Conservation (phyloP, 768 basidiomycete species). For the Aureoboletus auriporus region DNA sequence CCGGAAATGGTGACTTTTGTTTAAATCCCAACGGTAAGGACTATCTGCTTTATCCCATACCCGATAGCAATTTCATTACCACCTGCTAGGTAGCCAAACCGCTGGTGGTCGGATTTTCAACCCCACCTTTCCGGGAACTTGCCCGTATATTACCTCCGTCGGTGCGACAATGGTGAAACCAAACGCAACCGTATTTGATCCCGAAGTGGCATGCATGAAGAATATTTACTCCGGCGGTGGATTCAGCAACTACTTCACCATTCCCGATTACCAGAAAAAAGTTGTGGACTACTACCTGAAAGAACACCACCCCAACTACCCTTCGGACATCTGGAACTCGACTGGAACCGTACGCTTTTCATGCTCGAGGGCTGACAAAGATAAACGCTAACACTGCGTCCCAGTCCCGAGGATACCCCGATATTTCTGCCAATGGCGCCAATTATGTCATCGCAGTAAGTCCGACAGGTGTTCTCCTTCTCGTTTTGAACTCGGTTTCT, state of each 20-base stretch:
- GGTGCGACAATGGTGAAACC: constrained; percentile 45
- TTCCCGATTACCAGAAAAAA: constrained; percentile 37
- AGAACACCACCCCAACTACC: constrained; percentile 28
- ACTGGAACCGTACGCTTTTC: constrained; percentile 18
- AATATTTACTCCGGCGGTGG: constrained; percentile 43
- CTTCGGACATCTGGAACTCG: constrained; percentile 25
- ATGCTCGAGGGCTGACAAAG: not conserved
- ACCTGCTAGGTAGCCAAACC: constrained; percentile 27
- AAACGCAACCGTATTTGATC: constrained; percentile 31
- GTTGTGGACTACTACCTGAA: constrained; percentile 30
- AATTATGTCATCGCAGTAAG: constrained; percentile 22
- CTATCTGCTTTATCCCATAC: not conserved
- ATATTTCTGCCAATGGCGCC: constrained; percentile 36
- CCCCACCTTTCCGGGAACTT: constrained; percentile 46
- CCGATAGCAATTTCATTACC: not conserved
- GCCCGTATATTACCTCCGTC: constrained; percentile 49
- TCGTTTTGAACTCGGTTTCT: not conserved
- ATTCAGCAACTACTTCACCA: constrained; percentile 40
- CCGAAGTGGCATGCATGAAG: constrained; percentile 47
- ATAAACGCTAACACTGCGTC: constrained; percentile 11
- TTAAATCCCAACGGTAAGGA: constrained; percentile 24
- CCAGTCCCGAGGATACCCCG: constrained; percentile 35
- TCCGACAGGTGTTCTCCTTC: not conserved
- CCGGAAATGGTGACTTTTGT: constrained; percentile 28
- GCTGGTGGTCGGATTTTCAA: constrained; percentile 47